Evolutionary conservation across 305 asterid species (phyloP), one percentile per base, ranked within the genome.

Genomic region (Andrographis paniculata): DNA sequence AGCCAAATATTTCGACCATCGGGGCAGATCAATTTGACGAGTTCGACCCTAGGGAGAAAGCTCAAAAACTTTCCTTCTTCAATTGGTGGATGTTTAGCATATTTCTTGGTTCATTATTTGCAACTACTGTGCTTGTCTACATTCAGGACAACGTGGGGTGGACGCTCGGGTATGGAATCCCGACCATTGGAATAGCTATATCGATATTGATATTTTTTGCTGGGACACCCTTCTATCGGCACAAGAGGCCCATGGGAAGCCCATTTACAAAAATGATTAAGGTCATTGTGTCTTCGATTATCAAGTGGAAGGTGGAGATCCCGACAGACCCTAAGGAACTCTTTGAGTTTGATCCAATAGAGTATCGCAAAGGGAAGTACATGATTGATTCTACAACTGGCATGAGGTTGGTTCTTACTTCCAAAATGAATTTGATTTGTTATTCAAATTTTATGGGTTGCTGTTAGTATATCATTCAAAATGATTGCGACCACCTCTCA

Each of bases 81-180:
- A n/a, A n/a, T n/a, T n/a, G n/a, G n/a, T n/a, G n/a, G n/a, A 74
- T 87, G 94, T 87, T 87, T 23, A 73, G 95, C 53, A 84, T 87
- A 20, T 87, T 87, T 37, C 49, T 79, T 6, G 96, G 96, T 11
- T 83, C 93, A 12, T 69, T 87, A 1, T 87, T 87, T 66, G 95
- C 95, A 48, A 80, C 83, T 60, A 80, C 95, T 0, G 78, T 77
- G 6, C 76, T 87, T 20, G 95, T 87, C 1, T 87, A 81, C 42
- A 78, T 84, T 37, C 96, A 87, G 53, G 96, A 87, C 50, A 87
- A 84, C 48, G 93, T 87, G 33, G 95, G 96, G 0, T 87, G 96
- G 96, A 58, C 82, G 1, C 78, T 87, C 17, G 96, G 95, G 10
- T 87, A 83, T 56, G 93, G 95, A 45, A 82, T 83, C 24, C 95